These are phyloP conservation scores for Alternaria panax DNA, from an alignment of 2,329 filamentous ascomycete species.

Conservation along the genomic window DNA sequence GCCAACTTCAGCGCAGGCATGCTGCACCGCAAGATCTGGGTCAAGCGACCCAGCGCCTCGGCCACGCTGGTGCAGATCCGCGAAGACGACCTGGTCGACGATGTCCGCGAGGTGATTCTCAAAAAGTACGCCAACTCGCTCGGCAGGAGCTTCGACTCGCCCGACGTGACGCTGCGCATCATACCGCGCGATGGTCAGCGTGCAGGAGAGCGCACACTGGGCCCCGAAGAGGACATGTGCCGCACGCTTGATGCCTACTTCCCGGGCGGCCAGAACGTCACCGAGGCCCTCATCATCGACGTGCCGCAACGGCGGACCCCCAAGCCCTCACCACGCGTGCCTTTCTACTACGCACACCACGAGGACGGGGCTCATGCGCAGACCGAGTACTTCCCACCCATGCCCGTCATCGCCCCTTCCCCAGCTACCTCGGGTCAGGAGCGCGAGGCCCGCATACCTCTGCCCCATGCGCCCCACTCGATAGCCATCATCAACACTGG, in stretches of 20 bases:
- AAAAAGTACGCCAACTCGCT: slow-evolving; percentile 94
- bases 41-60: slow-evolving; percentile 84
- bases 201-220: slow-evolving; percentile 71
- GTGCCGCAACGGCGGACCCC: slow-evolving; percentile 79
- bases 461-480: slow-evolving; percentile 59
- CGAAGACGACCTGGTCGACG: slow-evolving; percentile 91
- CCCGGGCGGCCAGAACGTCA: slow-evolving; percentile 83
- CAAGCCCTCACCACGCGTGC: slow-evolving; percentile 74
- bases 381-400: slow-evolving; percentile 84
- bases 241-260: slow-evolving; percentile 82
- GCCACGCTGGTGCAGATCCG: slow-evolving; percentile 85
- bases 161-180: slow-evolving; percentile 84
- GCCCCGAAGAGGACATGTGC: slow-evolving; percentile 85
- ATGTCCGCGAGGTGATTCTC: slow-evolving; percentile 89
- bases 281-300: slow-evolving; percentile 91
- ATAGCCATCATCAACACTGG: slow-evolving; percentile 84
- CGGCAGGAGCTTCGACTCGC: slow-evolving; percentile 86
- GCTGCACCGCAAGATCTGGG: slow-evolving; percentile 85
- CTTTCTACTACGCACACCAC: slow-evolving; percentile 60
- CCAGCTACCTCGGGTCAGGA: slow-evolving; percentile 50
- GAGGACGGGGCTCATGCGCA: slow-evolving; percentile 73
- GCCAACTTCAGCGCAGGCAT: slow-evolving; percentile 43
- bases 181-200: slow-evolving; percentile 67
- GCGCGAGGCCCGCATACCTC: slow-evolving; percentile 48
- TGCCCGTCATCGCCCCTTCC: slow-evolving; percentile 55